Conservation (phyloP, 2,329 filamentous ascomycete genomes). For the Didymella exigua region DNA sequence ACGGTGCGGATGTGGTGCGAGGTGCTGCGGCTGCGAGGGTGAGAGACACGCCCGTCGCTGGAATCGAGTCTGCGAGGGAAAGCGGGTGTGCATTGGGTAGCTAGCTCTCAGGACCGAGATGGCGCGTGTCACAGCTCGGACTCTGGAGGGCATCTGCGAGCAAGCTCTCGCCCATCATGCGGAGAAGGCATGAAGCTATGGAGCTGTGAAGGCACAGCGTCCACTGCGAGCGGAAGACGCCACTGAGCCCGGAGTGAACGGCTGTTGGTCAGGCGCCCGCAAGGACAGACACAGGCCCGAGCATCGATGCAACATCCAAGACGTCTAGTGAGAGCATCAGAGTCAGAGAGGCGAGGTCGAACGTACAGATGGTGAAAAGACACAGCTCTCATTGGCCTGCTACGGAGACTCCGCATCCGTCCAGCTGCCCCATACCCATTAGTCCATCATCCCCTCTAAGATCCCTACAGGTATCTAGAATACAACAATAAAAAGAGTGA, state of each 20-base stretch:
- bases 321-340: not conserved
- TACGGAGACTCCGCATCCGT: not conserved
- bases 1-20: slow-evolving; percentile 44
- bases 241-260: not conserved
- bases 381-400: slow-evolving; percentile 5
- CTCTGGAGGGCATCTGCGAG: not conserved
- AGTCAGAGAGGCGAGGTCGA: not conserved
- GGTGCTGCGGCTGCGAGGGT: slow-evolving; percentile 34
- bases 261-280: not conserved
- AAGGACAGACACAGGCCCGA: not conserved
- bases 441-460: slow-evolving; percentile 8
- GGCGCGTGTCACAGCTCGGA: not conserved
- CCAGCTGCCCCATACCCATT: slow-evolving; percentile 6
- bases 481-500: slow-evolving; percentile 27
- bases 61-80: not conserved
- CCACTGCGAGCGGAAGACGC: not conserved
- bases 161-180: not conserved
- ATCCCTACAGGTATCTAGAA: slow-evolving; percentile 36
- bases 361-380: not conserved
- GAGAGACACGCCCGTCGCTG: not conserved
- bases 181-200: not conserved
- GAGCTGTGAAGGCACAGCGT: not conserved
- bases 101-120: not conserved
- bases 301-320: not conserved
- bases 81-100: not conserved